Conservation (phyloP, 2,329 filamentous ascomycete genomes). For the Sclerotinia glacialis region DNA sequence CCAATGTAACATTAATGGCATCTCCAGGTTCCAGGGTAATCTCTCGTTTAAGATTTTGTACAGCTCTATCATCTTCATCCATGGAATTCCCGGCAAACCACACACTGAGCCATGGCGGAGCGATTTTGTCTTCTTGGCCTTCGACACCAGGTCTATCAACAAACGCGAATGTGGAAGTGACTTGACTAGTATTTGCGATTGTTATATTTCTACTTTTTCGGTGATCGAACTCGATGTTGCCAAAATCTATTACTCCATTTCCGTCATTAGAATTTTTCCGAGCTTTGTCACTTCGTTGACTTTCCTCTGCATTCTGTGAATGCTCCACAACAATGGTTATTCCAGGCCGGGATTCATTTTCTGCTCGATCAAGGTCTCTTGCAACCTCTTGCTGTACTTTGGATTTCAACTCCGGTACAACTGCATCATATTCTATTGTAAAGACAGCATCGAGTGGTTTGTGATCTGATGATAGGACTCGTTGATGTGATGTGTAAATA, state of each 20-base stretch:
- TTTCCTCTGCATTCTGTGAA: constrained; percentile 41
- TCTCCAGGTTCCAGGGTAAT: constrained; percentile 82
- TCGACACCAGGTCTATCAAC: constrained; percentile 69
- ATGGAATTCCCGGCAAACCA: constrained; percentile 57
- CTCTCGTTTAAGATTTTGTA: constrained; percentile 30
- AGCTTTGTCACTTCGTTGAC: constrained; percentile 22
- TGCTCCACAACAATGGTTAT: constrained; percentile 79
- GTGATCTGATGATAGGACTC: constrained; percentile 89
- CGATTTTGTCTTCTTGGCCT: constrained; percentile 43
- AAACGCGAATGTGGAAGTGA: constrained; percentile 76
- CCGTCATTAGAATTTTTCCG: constrained; percentile 39
- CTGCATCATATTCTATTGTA: constrained; percentile 78
- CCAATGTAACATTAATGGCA: constrained; percentile 67
- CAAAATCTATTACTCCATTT: constrained; percentile 68
- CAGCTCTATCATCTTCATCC: constrained; percentile 29
- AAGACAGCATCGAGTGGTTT: constrained; percentile 88
- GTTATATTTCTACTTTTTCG: constrained; percentile 67
- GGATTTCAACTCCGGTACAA: constrained; percentile 80
- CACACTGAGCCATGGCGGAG: constrained; percentile 68
- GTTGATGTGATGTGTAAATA: constrained; percentile 82
- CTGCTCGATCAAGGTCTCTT: constrained; percentile 80
- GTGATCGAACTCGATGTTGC: constrained; percentile 66
- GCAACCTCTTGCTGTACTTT: constrained; percentile 84
- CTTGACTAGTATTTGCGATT: constrained; percentile 87
- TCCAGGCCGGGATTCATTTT: constrained; percentile 83